These are phyloP conservation scores for Nidula microcarpa DNA, from an alignment of 768 basidiomycete species.

Conservation along the genomic window DNA sequence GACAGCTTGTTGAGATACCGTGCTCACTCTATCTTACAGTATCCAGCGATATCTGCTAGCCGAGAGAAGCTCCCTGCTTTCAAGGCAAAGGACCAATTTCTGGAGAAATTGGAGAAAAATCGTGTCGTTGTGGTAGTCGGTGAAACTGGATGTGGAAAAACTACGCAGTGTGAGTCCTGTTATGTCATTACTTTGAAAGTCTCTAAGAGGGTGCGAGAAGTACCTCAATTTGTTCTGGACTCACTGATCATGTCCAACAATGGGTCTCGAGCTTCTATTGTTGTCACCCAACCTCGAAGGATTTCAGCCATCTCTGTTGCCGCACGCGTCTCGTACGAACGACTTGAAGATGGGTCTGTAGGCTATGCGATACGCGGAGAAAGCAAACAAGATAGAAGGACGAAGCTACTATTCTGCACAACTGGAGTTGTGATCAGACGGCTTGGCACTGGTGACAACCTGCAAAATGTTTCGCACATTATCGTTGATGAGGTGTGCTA, in stretches of 20 bases:
- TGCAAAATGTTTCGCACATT: conserved; percentile 75
- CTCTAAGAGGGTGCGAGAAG: conserved; percentile 25
- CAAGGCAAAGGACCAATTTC: conserved; percentile 57
- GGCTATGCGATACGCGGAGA: conserved; percentile 93
- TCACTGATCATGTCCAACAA: conserved; percentile 59
- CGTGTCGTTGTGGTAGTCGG: conserved; percentile 84
- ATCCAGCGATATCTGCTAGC: conserved; percentile 48
- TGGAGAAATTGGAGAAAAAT: conserved; percentile 50
- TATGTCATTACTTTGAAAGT: not conserved
- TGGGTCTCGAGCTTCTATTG: conserved; percentile 69
- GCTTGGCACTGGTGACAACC: conserved; percentile 67
- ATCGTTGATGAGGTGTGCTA: conserved; percentile 79
- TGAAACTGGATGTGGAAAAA: conserved; percentile 92
- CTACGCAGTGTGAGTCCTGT: conserved; percentile 64
- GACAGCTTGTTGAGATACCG: not conserved
- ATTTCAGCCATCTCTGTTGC: conserved; percentile 89
- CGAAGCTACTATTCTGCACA: conserved; percentile 86
- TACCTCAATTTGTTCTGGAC: conserved; percentile 90
- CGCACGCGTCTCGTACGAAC: conserved; percentile 79
- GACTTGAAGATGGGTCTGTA: conserved; percentile 71
- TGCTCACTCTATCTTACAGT: conserved; percentile 24
- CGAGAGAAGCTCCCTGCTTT: conserved; percentile 78
- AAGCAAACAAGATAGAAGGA: conserved; percentile 58
- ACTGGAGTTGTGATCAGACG: conserved; percentile 89
- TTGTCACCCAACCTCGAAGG: conserved; percentile 88